These are phyloP conservation scores for Aspergillus saccharolyticus DNA, from an alignment of 495 filamentous ascomycete genomes.

Conservation along the genomic window DNA sequence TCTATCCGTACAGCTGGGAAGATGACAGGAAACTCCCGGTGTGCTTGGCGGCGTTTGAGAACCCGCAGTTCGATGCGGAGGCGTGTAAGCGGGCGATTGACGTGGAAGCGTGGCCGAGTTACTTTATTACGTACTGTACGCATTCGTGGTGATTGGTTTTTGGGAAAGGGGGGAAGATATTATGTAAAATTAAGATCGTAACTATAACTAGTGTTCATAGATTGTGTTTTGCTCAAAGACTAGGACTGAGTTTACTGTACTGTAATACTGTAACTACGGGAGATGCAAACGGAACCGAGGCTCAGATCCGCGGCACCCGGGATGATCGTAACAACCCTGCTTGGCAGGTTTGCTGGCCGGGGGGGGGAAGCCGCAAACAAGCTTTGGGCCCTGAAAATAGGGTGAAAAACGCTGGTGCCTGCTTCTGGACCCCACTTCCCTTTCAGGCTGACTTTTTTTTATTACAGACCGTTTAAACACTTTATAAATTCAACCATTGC, in stretches of 20 bases:
- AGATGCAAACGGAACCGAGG: neutral
- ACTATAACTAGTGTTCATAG: no score
- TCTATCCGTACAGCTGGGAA: constrained; percentile 23
- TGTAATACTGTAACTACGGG: no score
- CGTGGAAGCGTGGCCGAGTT: constrained; percentile 24
- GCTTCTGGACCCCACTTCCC: neutral
- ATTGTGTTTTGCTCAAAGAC: no score
- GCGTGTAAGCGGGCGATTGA: constrained; percentile 16
- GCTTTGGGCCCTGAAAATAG: neutral
- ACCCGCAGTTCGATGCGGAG: constrained; percentile 19
- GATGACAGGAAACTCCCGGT: constrained; percentile 12
- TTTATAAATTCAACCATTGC: no score
- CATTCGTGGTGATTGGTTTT: constrained; percentile 16
- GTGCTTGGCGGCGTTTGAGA: constrained; percentile 13
- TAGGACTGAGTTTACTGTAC: no score
- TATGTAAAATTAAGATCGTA: no score
- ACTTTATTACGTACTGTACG: constrained; percentile 25
- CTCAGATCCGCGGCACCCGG: neutral
- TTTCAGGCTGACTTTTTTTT: neutral
- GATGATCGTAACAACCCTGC: neutral
- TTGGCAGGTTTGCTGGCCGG: no score
- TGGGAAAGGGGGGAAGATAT: neutral
- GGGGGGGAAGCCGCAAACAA: neutral
- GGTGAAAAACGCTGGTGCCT: neutral
- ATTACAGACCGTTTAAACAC: neutral